Conservation (phyloP, 2,329 filamentous ascomycete species). For the Pyrenochaeta sp. region DNA sequence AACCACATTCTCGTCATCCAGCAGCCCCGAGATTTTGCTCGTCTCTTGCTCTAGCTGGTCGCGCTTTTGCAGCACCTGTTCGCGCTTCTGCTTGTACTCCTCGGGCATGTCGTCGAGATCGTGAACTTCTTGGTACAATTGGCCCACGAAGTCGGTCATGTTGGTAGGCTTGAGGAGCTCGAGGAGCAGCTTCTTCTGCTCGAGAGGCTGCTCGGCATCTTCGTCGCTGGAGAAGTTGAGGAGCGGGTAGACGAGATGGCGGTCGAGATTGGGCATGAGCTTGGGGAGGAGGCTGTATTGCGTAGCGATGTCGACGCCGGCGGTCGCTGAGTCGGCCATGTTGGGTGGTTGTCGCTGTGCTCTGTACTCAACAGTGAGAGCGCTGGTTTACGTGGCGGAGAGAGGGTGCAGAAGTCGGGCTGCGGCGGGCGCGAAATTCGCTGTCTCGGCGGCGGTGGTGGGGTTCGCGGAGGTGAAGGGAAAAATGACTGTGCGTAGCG, state of each 20-base stretch:
- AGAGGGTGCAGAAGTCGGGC: constrained; percentile 11
- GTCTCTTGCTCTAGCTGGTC: constrained; percentile 88
- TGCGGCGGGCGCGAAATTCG: constrained; percentile 25
- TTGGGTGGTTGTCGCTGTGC: constrained; percentile 28
- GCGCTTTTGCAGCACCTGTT: constrained; percentile 84
- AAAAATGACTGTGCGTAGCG: constrained; percentile 51
- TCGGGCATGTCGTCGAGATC: constrained; percentile 77
- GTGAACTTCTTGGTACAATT: constrained; percentile 89
- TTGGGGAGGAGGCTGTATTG: constrained; percentile 85
- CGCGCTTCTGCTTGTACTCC: constrained; percentile 88
- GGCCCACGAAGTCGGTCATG: constrained; percentile 98
- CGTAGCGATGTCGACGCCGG: constrained; percentile 64
- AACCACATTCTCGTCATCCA: constrained; percentile 89
- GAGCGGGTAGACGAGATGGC: constrained; percentile 94
- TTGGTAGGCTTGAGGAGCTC: constrained; percentile 95
- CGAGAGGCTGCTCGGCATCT: constrained; percentile 76
- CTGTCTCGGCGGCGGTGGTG: constrained; percentile 22
- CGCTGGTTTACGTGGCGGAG: constrained; percentile 2
- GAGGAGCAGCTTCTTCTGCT: constrained; percentile 87
- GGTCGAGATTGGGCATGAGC: constrained; percentile 90
- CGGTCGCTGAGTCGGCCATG: constrained; percentile 51
- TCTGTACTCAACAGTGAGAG: constrained; percentile 5
- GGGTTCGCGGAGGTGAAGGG: constrained; percentile 16
- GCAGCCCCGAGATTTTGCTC: constrained; percentile 83
- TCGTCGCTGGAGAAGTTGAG: constrained; percentile 89